Evolutionary conservation across 371 early-diverging fungal species (phyloP), one percentile per base, ranked within the genome.

Genomic region (Lichtheimia corymbifera): DNA sequence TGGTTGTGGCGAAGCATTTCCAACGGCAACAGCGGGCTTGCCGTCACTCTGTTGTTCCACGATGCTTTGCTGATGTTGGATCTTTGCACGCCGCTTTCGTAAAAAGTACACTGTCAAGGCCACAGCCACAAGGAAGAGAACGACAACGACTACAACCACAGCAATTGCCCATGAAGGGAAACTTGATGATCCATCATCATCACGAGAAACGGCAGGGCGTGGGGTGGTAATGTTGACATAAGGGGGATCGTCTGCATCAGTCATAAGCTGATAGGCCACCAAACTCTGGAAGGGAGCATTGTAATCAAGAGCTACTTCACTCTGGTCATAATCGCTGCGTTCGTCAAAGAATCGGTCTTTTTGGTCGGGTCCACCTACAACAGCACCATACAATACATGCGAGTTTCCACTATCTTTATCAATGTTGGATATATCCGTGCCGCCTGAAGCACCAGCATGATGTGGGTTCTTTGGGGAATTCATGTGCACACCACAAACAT

Each of bases 401-500:
- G 35, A 35, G 11, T 35, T 35, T 5, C 35, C 35, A 35, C 35
- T 35, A 35, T 35, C 35, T 7, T 51, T 27, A 2, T 70, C 64
- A 2, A 54, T 61, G 44, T 83, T 68, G 12, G 78, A 71, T 2
- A 71, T 51, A 53, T 73, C 67, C 9, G 62, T 70, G 20, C 84
- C 84, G 5, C 83, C 86, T 12, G 83, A 77, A 3, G 84, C 84
- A 18, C 77, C 75, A 9, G 83, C 82, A 59, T 84, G 83, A 57
- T 83, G 83, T 9, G 85, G 84, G 47, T 86, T 84, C 24, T 64
- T 55, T 20, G 84, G 83, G 0, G 86, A 80, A 50, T 83, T 83
- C 45, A 63, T 63, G 42, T 80, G 83, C 0, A 83, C 77, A 51
- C 84, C 86, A 12, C 74, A 71, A 18, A 86, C 67, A 63, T 84